Evolutionary conservation across 2,329 filamentous ascomycete genomes (phyloP), one percentile per base, ranked within the genome.

Genomic region (Seiridium unicorne): DNA sequence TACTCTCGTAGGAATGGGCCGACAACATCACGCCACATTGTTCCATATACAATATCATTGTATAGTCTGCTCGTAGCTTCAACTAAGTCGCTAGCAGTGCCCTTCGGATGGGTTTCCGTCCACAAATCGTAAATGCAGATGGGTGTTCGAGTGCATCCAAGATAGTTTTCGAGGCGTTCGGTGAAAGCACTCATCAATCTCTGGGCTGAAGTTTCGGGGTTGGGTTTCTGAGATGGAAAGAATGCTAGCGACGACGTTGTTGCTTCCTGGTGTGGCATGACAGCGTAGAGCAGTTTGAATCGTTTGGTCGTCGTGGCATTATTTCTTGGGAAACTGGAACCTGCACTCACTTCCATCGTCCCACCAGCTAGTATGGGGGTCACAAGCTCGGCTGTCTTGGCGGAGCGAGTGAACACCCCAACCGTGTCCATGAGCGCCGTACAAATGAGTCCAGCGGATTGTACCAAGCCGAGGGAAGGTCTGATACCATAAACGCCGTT

Each of bases 401-500:
- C 62, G 5, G 65, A 65, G 18, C 64, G 60, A 9, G 65, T 47
- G 53, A 68, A 64, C 4, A 66, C 58, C 3, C 64, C 62, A 2
- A 63, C 38, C 0, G 60, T 64, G 11, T 66, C 63, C 34, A 64
- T 55, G 2, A 35, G 44, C 5, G 26, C 5, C 1, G 57, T 47
- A 34, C 58, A 63, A 6, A 61, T 49, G 3, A 66, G 56, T 0
- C 62, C 61, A 1, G 54, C 49, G 31, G 55, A 62, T 11, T 51
- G 6, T 5, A 65, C 35, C 8, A 48, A 49, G 2, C 55, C 61
- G 3, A 4, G 51, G 1, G 65, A 64, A 3, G 64, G 62, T 3
- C 66, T 46, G 5, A 63, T 59, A 4, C 66, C 63, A 44, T 64
- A 68, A 2, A 66, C 8, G 34, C 63, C 63, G 44, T 65, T 63